Percentiles rank a stretch among this genome's conserved stretches.
Evolutionary conservation across 2,329 filamentous ascomycete genomes (phyloP).

Genomic region (Claviceps fusiformis): DNA sequence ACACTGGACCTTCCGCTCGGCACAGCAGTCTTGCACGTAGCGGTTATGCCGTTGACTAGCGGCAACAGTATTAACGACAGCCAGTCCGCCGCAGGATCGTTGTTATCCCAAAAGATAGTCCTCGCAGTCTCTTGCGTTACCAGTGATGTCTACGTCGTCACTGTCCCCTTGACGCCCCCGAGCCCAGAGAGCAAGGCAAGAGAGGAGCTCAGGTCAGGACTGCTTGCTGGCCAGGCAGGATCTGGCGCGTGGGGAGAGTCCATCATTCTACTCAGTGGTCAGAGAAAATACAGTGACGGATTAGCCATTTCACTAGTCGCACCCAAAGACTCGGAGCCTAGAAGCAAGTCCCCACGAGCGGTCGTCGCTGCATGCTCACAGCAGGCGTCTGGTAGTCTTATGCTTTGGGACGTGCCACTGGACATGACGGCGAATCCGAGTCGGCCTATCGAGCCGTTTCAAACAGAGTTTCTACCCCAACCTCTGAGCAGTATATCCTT

Average conservation of each 20-base stretch:
- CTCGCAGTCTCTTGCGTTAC: slow-evolving; percentile 48
- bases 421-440: slow-evolving; percentile 21
- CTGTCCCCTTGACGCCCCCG: slow-evolving; percentile 46
- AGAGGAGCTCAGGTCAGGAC: slow-evolving; percentile 34
- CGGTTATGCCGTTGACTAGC: slow-evolving; percentile 36
- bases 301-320: slow-evolving; percentile 40
- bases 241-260: slow-evolving; percentile 52
- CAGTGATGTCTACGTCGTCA: slow-evolving; percentile 42
- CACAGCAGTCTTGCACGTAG: slow-evolving; percentile 40
- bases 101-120: slow-evolving; percentile 44
- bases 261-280: slow-evolving; percentile 38
- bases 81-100: slow-evolving; percentile 30
- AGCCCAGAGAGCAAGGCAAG: slow-evolving; percentile 45
- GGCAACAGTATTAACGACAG: slow-evolving; percentile 30
- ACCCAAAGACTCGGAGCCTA: slow-evolving; percentile 26
- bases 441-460: slow-evolving; percentile 35
- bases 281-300: slow-evolving; percentile 38
- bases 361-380: slow-evolving; percentile 48
- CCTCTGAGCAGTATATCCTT: slow-evolving; percentile 45
- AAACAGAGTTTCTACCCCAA: slow-evolving; percentile 43
- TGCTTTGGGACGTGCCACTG: slow-evolving; percentile 44
- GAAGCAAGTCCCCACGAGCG: slow-evolving; percentile 24
- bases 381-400: slow-evolving; percentile 44
- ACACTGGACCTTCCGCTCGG: slow-evolving; percentile 48
- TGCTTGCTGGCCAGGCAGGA: slow-evolving; percentile 41